These are phyloP conservation scores for Scedosporium apiospermum DNA, from an alignment of 2,329 filamentous ascomycete genomes.

Conservation along the genomic window DNA sequence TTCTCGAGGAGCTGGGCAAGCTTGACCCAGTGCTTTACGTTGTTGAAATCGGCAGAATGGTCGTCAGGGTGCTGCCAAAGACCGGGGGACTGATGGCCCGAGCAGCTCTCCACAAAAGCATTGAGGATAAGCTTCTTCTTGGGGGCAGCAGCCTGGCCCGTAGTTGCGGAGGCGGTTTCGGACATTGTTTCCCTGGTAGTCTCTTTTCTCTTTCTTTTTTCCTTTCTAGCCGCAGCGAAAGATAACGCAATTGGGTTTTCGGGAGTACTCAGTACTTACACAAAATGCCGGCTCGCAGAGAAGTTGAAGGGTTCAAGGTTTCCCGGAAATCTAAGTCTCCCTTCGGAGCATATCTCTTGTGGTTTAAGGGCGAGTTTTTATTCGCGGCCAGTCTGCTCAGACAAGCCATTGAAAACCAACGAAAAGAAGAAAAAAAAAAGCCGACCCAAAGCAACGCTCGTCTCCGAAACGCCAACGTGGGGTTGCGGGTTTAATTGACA, in stretches of 20 bases:
- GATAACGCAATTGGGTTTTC: background rate
- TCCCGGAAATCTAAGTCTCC: background rate
- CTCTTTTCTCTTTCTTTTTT: background rate
- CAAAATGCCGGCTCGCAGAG: background rate
- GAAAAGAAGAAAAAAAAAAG: too few relatives aligned
- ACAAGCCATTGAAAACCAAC: background rate
- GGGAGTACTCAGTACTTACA: background rate
- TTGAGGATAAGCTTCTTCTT: slow-evolving; percentile 33
- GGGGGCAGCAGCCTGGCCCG: slow-evolving; percentile 1
- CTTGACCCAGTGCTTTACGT: slow-evolving; percentile 50
- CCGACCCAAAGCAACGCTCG: too few relatives aligned
- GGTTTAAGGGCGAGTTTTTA: background rate
- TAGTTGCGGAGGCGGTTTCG: background rate
- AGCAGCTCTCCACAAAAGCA: slow-evolving; percentile 32
- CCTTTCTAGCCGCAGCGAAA: background rate
- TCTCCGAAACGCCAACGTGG: background rate
- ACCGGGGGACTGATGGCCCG: slow-evolving; percentile 36
- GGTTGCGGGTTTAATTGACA: background rate
- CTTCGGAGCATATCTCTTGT: background rate
- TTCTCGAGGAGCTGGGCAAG: slow-evolving; percentile 50
- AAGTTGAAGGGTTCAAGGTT: background rate
- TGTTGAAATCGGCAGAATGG: slow-evolving; percentile 50
- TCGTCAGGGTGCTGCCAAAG: slow-evolving; percentile 55
- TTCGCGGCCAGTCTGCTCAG: background rate
- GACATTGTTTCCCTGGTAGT: background rate